These are phyloP conservation scores for Serendipita indica DNA, from an alignment of 768 basidiomycete genomes.

Conservation along the genomic window DNA sequence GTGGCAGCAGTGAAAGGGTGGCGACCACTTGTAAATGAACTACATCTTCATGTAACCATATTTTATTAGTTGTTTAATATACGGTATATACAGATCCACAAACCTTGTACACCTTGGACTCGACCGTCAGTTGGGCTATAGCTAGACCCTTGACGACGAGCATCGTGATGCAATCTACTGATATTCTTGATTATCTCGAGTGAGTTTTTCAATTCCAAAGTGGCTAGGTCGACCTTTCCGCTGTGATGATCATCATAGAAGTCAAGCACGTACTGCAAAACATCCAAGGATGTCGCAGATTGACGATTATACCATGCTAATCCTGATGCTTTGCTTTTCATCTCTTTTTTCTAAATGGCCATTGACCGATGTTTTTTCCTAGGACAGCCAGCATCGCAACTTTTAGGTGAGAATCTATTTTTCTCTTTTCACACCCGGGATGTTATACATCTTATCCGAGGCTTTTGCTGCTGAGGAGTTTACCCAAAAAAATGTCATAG, in stretches of 20 bases:
- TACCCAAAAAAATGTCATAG: constrained; percentile 6
- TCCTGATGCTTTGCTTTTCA: background rate
- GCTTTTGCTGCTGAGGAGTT: constrained; percentile 3
- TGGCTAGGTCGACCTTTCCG: no score
- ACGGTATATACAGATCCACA: no score
- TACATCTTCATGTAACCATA: no score
- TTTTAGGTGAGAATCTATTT: background rate
- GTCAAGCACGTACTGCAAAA: constrained; percentile 3
- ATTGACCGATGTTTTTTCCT: background rate
- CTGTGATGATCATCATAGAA: constrained; percentile 7
- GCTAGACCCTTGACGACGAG: no score
- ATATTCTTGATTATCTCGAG: no score
- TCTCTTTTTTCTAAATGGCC: background rate
- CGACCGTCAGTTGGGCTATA: no score
- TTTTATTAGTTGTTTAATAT: no score
- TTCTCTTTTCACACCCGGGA: background rate
- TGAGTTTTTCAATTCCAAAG: no score
- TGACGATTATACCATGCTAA: constrained; percentile 8
- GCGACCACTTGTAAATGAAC: no score
- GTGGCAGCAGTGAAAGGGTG: no score
- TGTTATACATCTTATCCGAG: background rate
- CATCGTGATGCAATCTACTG: no score
- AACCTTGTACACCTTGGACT: no score
- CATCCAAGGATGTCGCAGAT: background rate
- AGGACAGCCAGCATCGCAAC: background rate